Evolutionary conservation across 2,329 filamentous ascomycete genomes (phyloP).

Genomic region (Apiospora pterosperma): DNA sequence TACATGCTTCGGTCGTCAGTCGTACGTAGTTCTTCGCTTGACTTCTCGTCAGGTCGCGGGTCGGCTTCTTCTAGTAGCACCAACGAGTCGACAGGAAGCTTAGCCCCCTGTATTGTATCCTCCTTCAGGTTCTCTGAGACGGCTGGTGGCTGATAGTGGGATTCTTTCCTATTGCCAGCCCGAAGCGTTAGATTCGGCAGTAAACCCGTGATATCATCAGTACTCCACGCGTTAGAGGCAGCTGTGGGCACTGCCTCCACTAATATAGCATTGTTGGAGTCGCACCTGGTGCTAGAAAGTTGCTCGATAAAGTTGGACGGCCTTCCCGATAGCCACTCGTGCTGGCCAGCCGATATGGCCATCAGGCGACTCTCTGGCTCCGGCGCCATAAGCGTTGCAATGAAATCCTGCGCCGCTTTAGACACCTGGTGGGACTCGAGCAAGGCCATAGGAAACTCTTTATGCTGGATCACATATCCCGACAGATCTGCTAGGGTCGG

Average conservation of each 20-base stretch:
- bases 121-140: neutral
- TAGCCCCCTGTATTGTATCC: neutral
- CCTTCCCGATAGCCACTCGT: neutral
- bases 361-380: neutral
- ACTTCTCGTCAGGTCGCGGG: neutral
- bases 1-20: neutral
- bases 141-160: neutral
- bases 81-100: neutral
- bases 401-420: neutral
- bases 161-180: too few relatives aligned
- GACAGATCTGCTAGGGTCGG: neutral
- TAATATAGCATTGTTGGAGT: too few relatives aligned
- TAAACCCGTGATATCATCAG: neutral
- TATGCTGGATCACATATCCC: neutral
- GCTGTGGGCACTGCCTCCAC: too few relatives aligned
- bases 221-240: neutral
- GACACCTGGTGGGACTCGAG: neutral
- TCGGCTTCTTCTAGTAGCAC: neutral
- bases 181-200: neutral
- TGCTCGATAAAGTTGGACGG: neutral
- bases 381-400: neutral
- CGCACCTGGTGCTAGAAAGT: neutral
- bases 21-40: neutral
- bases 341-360: neutral
- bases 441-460: neutral